Evolutionary conservation across 2,329 filamentous ascomycete species (phyloP).

Genomic region (Paecilomyces sp.): DNA sequence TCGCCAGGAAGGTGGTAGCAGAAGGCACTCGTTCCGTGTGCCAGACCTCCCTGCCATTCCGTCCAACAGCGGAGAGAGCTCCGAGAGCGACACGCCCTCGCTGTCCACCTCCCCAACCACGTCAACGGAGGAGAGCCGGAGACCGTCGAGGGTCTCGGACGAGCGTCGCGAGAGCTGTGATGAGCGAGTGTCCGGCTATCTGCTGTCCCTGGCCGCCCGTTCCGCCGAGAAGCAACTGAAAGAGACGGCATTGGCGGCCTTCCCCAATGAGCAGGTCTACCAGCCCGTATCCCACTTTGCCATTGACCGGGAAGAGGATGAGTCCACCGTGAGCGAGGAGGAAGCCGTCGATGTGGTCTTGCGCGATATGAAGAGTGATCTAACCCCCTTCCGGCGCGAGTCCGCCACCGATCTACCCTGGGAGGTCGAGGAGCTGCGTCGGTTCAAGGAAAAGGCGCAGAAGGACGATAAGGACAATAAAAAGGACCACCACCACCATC

Average conservation of each 20-base stretch:
- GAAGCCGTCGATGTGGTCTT: conserved; percentile 17
- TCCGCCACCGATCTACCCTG: conserved; percentile 50
- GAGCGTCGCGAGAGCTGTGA: conserved; percentile 56
- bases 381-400: conserved; percentile 30
- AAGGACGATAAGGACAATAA: conserved; percentile 24
- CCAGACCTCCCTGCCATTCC: conserved; percentile 56
- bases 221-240: conserved; percentile 74
- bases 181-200: conserved; percentile 66
- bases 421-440: conserved; percentile 75
- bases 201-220: conserved; percentile 71
- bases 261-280: conserved; percentile 42
- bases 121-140: conserved; percentile 25
- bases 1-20: conserved; percentile 21
- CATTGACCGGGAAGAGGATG: conserved; percentile 33
- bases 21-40: conserved; percentile 53
- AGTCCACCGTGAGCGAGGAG: conserved; percentile 20
- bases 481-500: background rate
- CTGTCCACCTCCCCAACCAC: conserved; percentile 29
- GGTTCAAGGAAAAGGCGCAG: conserved; percentile 62
- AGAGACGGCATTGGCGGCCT: conserved; percentile 50
- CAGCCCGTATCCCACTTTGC: conserved; percentile 42
- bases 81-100: conserved; percentile 34
- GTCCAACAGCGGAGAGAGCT: conserved; percentile 51
- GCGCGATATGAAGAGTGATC: conserved; percentile 18
- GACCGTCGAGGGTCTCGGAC: conserved; percentile 17